A percentile compares a stretch with the other conserved stretches of the same genome.
phyloP scores from a whole-genome alignment of 495 filamentous ascomycete genomes.

The Mytilinidion resinicola region DNA sequence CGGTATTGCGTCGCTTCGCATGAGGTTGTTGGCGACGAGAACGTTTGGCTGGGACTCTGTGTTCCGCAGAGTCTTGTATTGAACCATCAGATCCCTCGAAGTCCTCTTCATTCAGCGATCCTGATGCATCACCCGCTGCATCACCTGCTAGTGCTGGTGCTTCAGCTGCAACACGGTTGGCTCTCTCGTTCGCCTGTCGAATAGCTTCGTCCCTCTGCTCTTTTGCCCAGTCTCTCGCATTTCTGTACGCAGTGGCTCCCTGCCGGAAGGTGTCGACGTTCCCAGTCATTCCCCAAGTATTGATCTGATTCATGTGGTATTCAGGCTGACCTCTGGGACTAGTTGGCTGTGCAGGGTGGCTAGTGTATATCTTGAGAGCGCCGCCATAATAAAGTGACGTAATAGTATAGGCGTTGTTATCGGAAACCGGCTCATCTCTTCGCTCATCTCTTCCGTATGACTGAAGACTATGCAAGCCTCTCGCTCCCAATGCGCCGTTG shows the following conservation, averaged over 20 bases:
- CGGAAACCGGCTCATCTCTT: too few relatives aligned
- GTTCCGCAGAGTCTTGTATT: slow-evolving; percentile 2
- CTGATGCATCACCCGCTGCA: not conserved
- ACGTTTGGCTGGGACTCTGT: too few relatives aligned
- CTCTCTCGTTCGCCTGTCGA: slow-evolving; percentile 11
- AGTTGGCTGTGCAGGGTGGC: slow-evolving; percentile 31
- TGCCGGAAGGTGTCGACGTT: slow-evolving; percentile 30
- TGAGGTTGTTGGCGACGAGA: not conserved
- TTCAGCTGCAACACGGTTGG: not conserved
- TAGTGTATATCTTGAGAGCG: slow-evolving; percentile 37
- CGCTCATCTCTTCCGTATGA: too few relatives aligned
- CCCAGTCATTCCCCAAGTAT: slow-evolving; percentile 29
- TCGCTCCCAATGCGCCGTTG: too few relatives aligned
- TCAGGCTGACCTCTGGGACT: slow-evolving; percentile 26
- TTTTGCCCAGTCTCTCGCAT: slow-evolving; percentile 33
- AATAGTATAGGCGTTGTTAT: too few relatives aligned
- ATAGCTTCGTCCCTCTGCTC: slow-evolving; percentile 35
- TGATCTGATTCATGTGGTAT: slow-evolving; percentile 42
- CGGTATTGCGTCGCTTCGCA: not conserved
- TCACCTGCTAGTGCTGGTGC: not conserved
- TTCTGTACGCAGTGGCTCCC: too few relatives aligned
- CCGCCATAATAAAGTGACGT: slow-evolving; percentile 38
- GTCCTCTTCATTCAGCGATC: not conserved
- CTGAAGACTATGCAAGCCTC: too few relatives aligned
- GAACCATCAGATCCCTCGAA: not conserved